These are phyloP conservation scores for Pseudozyma tsukubaensis DNA, from an alignment of 1,284 basidiomycete genomes.

Conservation along the genomic window DNA sequence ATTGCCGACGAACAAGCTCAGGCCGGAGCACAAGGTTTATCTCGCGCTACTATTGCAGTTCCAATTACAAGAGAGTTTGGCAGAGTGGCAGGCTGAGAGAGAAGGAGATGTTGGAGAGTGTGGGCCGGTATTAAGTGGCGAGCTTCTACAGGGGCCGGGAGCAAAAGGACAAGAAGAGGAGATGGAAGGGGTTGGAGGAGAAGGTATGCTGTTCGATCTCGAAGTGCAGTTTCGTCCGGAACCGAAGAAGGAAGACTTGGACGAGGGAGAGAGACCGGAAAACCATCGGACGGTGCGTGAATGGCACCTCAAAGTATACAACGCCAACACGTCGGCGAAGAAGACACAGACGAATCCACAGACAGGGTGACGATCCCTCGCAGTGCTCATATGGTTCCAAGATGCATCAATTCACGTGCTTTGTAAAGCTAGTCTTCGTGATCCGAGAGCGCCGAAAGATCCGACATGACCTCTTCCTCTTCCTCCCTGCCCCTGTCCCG, in stretches of 20 bases:
- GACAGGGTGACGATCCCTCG: not conserved
- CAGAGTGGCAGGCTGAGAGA: too few relatives aligned
- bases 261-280: constrained; percentile 12
- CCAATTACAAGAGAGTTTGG: too few relatives aligned
- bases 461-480: not conserved
- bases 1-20: not conserved
- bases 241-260: not conserved
- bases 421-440: not conserved
- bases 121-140: too few relatives aligned
- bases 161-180: not conserved
- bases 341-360: not conserved
- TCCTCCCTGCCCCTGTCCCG: not conserved
- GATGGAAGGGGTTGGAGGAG: not conserved
- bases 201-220: constrained; percentile 10
- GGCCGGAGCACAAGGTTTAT: constrained; percentile 14
- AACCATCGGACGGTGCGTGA: constrained; percentile 13
- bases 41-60: too few relatives aligned
- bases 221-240: constrained; percentile 16
- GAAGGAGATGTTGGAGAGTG: too few relatives aligned
- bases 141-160: not conserved
- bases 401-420: too few relatives aligned
- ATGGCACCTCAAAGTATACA: constrained; percentile 12
- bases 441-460: not conserved
- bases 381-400: too few relatives aligned
- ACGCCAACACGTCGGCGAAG: not conserved